Base-by-base conservation (phyloP, 164 flowering plant species). In the Piper longum region DNA sequence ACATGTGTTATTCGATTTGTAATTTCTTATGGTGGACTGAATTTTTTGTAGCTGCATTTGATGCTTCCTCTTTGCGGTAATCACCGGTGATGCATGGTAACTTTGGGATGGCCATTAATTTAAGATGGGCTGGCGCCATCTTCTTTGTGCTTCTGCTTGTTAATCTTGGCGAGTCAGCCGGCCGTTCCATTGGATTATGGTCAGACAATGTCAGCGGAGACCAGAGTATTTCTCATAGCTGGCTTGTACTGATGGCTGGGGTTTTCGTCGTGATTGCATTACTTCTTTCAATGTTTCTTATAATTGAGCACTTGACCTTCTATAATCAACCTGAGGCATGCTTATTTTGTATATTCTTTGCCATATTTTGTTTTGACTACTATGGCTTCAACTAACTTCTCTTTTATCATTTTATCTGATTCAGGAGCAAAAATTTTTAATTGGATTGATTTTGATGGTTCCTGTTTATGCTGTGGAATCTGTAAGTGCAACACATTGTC, bases 381-480 rank as follows among this genome's bases (percentile, higher is more conserved):
- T 60, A 26, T 8, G 16, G 44, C 48, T 9, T 16, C 14, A 41
- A n/a, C 8, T 17, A 41, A 41, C 48, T 41, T 1, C 18, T 43
- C 17, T 19, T 19, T 43, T n/a, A 18, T 55, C 2, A 42, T 56
- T 39, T 12, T 45, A 51, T 41, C 58, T 51, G 54, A 80, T 85
- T 73, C 96, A 91, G 99, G 99, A 90, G 77, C 99, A 93, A 77
- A 90, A 91, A 66, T 93, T 93, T 74, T 68, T 93, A 63, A 85
- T 93, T 67, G 99, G 96, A 54, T 84, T 93, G 65, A 79, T 93
- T 65, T 79, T 95, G 41, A 91, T 95, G 97, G 99, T 95, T 65
- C 99, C 99, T 67, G 96, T 95, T 60, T 95, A 95, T 81, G 89
- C 99, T 12, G 66, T 81, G 48, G 95, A 95, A 79, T 95, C 97